Conservation (phyloP, 352 stramenopile genomes). For the Phytopythium cucurbitacearum region DNA sequence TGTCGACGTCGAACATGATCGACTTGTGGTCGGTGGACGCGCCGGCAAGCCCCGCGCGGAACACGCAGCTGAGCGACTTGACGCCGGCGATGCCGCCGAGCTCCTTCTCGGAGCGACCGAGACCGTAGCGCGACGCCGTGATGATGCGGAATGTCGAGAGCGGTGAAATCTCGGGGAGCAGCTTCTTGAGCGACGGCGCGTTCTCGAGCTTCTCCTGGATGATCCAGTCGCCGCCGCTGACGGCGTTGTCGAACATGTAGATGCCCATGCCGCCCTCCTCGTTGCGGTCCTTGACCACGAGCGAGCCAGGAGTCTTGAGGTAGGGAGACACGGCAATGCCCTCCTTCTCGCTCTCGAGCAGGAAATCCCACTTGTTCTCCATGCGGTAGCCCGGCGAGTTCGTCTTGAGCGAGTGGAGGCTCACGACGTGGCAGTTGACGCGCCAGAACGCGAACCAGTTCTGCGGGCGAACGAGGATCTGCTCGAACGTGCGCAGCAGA, state of each 20-base stretch:
- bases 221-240: constrained; percentile 92
- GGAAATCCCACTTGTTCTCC: constrained; percentile 99
- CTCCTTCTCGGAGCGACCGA: constrained; percentile 38
- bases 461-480: constrained; percentile 83
- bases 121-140: constrained; percentile 86
- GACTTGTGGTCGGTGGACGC: constrained; percentile 96
- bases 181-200: constrained; percentile 84
- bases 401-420: constrained; percentile 92
- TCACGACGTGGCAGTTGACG: constrained; percentile 94
- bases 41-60: constrained; percentile 57
- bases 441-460: constrained; percentile 99
- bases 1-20: constrained; percentile 98
- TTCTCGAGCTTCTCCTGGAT: constrained; percentile 97
- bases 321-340: constrained; percentile 93
- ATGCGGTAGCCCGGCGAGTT: constrained; percentile 91
- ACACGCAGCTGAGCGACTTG: constrained; percentile 80
- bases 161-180: constrained; percentile 92
- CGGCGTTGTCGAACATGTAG: constrained; percentile 97
- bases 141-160: constrained; percentile 98
- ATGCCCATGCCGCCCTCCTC: constrained; percentile 98
- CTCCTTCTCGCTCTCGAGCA: constrained; percentile 88
- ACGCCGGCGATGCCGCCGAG: constrained; percentile 55
- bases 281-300: constrained; percentile 98
- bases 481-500: constrained; percentile 85
- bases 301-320: constrained; percentile 81